These are phyloP conservation scores for Kodamaea alishanica DNA, from an alignment of 1,139 yeast species.

Conservation along the genomic window DNA sequence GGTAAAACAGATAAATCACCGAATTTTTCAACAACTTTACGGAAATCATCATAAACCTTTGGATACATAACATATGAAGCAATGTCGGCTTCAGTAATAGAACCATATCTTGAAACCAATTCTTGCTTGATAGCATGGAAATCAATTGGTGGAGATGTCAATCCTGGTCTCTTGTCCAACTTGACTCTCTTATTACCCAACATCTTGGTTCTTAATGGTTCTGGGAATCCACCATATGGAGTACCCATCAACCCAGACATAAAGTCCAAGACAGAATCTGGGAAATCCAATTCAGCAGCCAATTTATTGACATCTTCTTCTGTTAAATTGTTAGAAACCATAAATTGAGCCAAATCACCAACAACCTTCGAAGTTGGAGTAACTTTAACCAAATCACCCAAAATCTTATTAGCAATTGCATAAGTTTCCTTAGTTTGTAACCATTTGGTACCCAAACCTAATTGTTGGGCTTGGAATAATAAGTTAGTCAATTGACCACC, in stretches of 20 bases:
- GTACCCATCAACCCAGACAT: slow-evolving; percentile 99
- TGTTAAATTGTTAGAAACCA: slow-evolving; percentile 90
- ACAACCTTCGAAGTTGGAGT: slow-evolving; percentile 99
- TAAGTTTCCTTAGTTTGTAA: slow-evolving; percentile 91
- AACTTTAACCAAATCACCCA: slow-evolving; percentile 96
- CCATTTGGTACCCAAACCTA: slow-evolving; percentile 96
- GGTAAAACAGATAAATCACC: slow-evolving; percentile 95
- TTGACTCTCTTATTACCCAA: slow-evolving; percentile 83
- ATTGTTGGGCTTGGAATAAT: slow-evolving; percentile 98
- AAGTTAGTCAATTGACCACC: slow-evolving; percentile 98
- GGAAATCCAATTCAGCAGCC: slow-evolving; percentile 93
- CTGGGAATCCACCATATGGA: slow-evolving; percentile 99
- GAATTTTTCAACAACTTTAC: slow-evolving; percentile 67
- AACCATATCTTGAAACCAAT: slow-evolving; percentile 59
- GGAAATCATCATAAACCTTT: slow-evolving; percentile 87
- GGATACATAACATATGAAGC: slow-evolving; percentile 98
- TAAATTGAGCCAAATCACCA: slow-evolving; percentile 97
- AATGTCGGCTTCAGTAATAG: slow-evolving; percentile 78
- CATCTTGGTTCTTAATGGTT: slow-evolving; percentile 89
- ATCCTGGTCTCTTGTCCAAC: slow-evolving; percentile 86
- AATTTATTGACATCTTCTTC: slow-evolving; percentile 82
- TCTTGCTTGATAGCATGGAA: slow-evolving; percentile 68
- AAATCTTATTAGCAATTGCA: slow-evolving; percentile 79
- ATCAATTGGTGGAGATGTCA: slow-evolving; percentile 79
- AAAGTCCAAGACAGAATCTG: slow-evolving; percentile 95